These are phyloP conservation scores for Backusella luteola DNA, from an alignment of 192 early-diverging fungal species.

Conservation along the genomic window DNA sequence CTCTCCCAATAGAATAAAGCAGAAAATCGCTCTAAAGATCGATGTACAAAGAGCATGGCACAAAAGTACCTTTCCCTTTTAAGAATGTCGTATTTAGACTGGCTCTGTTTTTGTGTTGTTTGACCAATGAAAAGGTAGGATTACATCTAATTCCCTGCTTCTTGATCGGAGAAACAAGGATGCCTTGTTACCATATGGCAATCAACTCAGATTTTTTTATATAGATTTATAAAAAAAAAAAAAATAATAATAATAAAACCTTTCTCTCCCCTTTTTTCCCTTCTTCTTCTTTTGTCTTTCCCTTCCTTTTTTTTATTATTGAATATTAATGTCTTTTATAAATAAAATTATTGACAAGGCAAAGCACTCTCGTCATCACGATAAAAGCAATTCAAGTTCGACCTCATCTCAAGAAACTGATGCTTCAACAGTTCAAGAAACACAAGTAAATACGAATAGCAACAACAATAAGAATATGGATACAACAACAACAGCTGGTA, in stretches of 20 bases:
- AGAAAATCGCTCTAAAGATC: too few species aligned
- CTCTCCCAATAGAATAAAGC: too few species aligned
- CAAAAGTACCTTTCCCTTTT: too few species aligned
- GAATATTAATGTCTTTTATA: constrained; percentile 32
- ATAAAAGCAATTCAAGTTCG: not conserved
- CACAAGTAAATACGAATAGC: not conserved
- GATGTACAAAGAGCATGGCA: too few species aligned
- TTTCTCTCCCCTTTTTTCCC: not conserved
- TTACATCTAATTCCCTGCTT: too few species aligned
- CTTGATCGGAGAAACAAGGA: not conserved
- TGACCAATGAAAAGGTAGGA: too few species aligned
- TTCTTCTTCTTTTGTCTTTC: constrained; percentile 9
- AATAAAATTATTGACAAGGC: constrained; percentile 38
- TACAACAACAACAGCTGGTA: not conserved
- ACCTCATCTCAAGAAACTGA: not conserved
- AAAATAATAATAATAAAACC: too few species aligned
- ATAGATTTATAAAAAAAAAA: not conserved
- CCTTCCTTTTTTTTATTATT: not conserved
- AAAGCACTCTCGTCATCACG: constrained; percentile 20
- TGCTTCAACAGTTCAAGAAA: not conserved
- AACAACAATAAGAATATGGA: not conserved
- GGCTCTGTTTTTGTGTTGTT: too few species aligned
- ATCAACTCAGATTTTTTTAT: constrained; percentile 5
- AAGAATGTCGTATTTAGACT: too few species aligned
- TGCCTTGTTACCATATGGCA: not conserved